Evolutionary conservation across 306 rosid genomes (phyloP), one percentile per base, ranked within the genome.

Genomic region (Gastrolobium bilobum): DNA sequence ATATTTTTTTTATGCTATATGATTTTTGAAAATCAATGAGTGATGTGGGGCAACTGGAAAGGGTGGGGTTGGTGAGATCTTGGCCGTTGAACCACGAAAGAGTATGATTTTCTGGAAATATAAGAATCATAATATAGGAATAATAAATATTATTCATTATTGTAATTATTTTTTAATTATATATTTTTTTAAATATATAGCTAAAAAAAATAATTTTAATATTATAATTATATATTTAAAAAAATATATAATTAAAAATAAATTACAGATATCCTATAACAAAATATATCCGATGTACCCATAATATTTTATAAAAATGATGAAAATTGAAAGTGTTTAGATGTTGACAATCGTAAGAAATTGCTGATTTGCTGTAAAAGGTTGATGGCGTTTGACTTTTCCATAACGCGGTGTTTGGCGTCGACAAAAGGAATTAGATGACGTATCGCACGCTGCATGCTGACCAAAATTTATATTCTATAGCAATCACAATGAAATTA

Each of bases 401-500:
- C 0, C 6, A 50, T 39, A 2, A 65, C 38, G 2, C 7, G 31
- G 20, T 6, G 30, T 4, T 58, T 73, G 5, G 58, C 30, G 42
- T 73, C 33, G 56, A 63, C 39, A 67, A 62, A 76, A 56, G 26
- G 54, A 73, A 77, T 34, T 69, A 73, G 81, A 81, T 85, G 86
- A 89, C 88, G 85, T 54, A 76, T 30, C 39, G 9, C 65, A 64
- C 10, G 60, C 66, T 87, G 84, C 81, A 83, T 62, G 86, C 88
- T 83, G 78, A 83, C 70, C 82, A 6, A 73, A 60, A 75, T 39
- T 40, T 51, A 26, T 9, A 56, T 51, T n/a, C 8, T 30, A 7
- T 30, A 0, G 7, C 43, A 66, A 6, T 39, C 15, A 0, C 46
- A 2, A 2, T 20, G 7, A 3, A 72, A 44, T 39, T 40, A 75